Base-by-base conservation (phyloP, 768 basidiomycete species). In the Rhodosporidiobolus odoratus region DNA sequence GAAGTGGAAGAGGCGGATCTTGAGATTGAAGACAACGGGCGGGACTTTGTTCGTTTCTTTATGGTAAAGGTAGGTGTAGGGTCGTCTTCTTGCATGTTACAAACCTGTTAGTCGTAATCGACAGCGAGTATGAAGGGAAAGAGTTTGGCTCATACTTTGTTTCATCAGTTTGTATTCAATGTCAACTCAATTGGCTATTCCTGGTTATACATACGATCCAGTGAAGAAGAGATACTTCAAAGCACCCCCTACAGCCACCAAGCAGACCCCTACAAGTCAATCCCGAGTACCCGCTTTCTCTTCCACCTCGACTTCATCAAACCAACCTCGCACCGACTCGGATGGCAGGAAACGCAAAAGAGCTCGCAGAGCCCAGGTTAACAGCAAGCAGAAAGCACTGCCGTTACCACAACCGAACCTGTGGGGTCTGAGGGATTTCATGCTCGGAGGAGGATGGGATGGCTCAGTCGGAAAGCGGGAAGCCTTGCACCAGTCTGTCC, bases 191-290 rank as follows among this genome's bases (percentile, higher is more conserved):
- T 34, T 73, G 17, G 19, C 23, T 25, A 43, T 72, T 9, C 72
- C 72, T 0, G 72, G 72, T 13, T 73, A 68, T 43, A 23, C 23
- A 10, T 73, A 43, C 41, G 72, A 73, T 54, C 53, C 37, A 0
- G 27, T 3, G 15, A 27, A 50, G 32, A 68, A 68, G 21, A 41
- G 67, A 19, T 73, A 58, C 67, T 73, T 53, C 67, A 73, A 69
- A 32, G 38, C 58, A n/a, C 43, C 30, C 17, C 34, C 12, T 16
- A 45, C 50, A 23, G 6, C 53, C n/a, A 10, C 35, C 27, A 53
- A 34, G 10, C 32, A 37, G 9, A 35, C 34, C 16, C 13, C 53
- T 3, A 10, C 30, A 16, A 30, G 25, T 27, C 61, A 17, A 2
- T 2, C 12, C 21, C 16, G 21, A 21, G 7, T 21, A 25, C 53